Evolutionary conservation across 108 stramenopile genomes (phyloP).

Genomic region (Schizochytrium sp.): DNA sequence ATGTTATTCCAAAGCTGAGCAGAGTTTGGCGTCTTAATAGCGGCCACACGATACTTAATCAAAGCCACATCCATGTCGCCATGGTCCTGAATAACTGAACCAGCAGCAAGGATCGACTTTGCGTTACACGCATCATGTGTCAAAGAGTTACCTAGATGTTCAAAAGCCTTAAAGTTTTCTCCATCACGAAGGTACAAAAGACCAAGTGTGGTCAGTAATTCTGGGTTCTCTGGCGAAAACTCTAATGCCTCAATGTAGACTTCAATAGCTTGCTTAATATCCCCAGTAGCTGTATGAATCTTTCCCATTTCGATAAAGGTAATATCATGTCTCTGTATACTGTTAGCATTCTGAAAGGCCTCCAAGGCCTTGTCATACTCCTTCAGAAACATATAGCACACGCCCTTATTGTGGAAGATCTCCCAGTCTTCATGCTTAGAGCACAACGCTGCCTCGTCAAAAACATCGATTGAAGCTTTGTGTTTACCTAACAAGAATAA

Average conservation of each 20-base stretch:
- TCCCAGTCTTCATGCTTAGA: conserved; percentile 76
- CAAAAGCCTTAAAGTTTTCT: conserved; percentile 74
- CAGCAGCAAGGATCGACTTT: conserved; percentile 79
- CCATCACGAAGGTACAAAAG: conserved; percentile 73
- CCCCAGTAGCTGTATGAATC: conserved; percentile 60
- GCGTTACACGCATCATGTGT: conserved; percentile 76
- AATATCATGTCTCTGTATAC: conserved; percentile 73
- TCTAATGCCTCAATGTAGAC: conserved; percentile 75
- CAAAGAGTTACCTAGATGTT: conserved; percentile 75
- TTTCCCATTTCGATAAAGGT: conserved; percentile 78
- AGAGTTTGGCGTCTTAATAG: conserved; percentile 75
- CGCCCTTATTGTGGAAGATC: conserved; percentile 76
- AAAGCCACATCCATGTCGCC: conserved; percentile 77
- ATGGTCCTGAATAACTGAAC: conserved; percentile 82
- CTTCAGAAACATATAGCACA: conserved; percentile 73
- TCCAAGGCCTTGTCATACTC: conserved; percentile 74
- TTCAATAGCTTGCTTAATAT: conserved; percentile 58
- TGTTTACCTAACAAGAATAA: conserved; percentile 63
- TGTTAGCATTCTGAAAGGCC: conserved; percentile 74
- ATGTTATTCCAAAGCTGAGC: conserved; percentile 84
- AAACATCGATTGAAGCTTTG: conserved; percentile 75
- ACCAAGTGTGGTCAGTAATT: conserved; percentile 76
- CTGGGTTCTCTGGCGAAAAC: conserved; percentile 76
- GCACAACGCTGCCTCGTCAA: conserved; percentile 72
- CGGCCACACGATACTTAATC: conserved; percentile 79